A percentile compares a stretch with the other conserved stretches of the same genome.
These are phyloP conservation scores for Penicillium maclennaniae DNA, from an alignment of 495 filamentous ascomycete species.

Conservation along the genomic window DNA sequence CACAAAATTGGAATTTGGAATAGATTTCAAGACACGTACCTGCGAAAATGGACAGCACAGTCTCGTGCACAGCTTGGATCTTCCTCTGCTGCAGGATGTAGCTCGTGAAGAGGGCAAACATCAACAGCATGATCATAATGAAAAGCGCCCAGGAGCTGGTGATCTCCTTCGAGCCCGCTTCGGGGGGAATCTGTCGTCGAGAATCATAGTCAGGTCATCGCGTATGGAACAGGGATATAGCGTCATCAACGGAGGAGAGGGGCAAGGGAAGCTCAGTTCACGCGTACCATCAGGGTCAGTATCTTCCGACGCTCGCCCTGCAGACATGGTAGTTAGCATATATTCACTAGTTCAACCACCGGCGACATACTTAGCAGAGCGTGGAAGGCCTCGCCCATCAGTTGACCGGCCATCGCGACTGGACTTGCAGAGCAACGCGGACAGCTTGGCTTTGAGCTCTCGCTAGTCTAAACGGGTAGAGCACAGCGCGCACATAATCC, in stretches of 20 bases:
- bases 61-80: constrained; percentile 96
- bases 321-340: constrained; percentile 18
- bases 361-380: constrained; percentile 38
- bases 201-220: constrained; percentile 20
- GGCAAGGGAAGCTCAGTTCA: constrained; percentile 2
- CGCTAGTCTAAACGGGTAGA: constrained; percentile 25
- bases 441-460: constrained; percentile 31
- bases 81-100: constrained; percentile 92
- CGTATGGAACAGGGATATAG: neutral
- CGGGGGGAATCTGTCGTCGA: constrained; percentile 46
- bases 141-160: constrained; percentile 95
- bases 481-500: constrained; percentile 38
- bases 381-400: constrained; percentile 36
- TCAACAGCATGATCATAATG: constrained; percentile 89
- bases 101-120: constrained; percentile 92
- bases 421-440: constrained; percentile 21
- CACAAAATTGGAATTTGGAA: neutral
- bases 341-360: neutral
- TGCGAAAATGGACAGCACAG: constrained; percentile 95
- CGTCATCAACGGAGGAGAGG: constrained; percentile 6
- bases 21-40: constrained; percentile 50
- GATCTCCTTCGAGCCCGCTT: constrained; percentile 78
- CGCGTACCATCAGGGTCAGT: constrained; percentile 52
- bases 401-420: constrained; percentile 37
- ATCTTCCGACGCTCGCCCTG: constrained; percentile 38